Base-by-base conservation (phyloP, 2,329 filamentous ascomycete species). In the Thelonectria olida region DNA sequence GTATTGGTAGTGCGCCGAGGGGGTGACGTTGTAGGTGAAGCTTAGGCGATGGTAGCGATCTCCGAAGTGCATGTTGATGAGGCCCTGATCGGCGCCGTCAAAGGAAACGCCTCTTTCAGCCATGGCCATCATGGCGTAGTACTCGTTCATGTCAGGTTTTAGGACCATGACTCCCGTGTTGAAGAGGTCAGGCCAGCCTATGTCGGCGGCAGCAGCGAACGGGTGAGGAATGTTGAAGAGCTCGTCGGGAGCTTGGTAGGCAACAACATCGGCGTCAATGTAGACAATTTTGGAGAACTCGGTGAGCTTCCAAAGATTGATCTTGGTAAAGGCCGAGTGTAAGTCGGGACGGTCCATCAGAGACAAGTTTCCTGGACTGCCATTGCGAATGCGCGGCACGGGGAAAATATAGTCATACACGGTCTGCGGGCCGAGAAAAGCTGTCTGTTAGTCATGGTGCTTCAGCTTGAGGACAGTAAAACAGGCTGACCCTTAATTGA, bases 101-200 rank as follows among this genome's bases (percentile, higher is more conserved):
- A 99, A 99, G 66, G 94, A 97, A 74, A 95, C 92, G 23, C 94
- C 94, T 56, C 89, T 85, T 69, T 93, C 87, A 23, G 96, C 93
- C 84, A 97, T 88, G 65, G 92, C 92, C 65, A 89, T 83, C 74
- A 99, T 84, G 41, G 92, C 91, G 79, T 93, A 90, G 78, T 94
- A 98, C 68, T 97, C 94, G 58, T 90, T 91, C 85, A 94, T 83
- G 78, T 95, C 91, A 31, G 96, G 96, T 15, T 85, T 90, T 61
- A 99, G 79, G 34, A 93, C 93, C 93, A 99, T 96, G 70, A 99
- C 88, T 72, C 96, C 96, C n/a, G 92, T 93, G 79, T 99, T 99
- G 88, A 98, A 98, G 63, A 94, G 87, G 79, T 99, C 96, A 31
- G 96, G 96, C 96, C 96, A 99, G 69, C 96, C 96, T 71, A 98